Conservation (phyloP, 129 eudicot species). For the Escallonia rubra region DNA sequence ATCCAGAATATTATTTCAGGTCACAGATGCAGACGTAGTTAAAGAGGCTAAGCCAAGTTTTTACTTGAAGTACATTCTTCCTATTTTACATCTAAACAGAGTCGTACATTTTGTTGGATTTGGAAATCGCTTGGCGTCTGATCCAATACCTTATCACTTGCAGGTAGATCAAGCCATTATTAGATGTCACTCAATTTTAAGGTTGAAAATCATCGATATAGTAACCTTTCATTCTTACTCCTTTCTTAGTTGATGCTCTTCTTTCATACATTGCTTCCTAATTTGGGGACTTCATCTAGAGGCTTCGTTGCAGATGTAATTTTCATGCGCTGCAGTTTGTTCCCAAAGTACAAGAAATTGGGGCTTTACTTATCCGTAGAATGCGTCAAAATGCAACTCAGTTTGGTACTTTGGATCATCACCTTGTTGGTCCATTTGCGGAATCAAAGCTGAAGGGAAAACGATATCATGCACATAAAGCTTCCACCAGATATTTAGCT, state of each 20-base stretch:
- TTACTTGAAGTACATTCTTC: conserved; percentile 78
- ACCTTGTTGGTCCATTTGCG: conserved; percentile 81
- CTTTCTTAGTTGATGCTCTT: conserved; percentile 4
- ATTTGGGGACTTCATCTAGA: conserved; percentile 72
- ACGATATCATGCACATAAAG: conserved; percentile 30
- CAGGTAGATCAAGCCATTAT: conserved; percentile 49
- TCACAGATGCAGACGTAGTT: conserved; percentile 69
- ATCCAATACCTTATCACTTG: conserved; percentile 75
- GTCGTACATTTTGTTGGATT: conserved; percentile 93
- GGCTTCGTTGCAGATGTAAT: conserved; percentile 99
- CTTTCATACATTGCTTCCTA: conserved; percentile 32
- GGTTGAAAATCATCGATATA: background rate
- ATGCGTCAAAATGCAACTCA: conserved; percentile 78
- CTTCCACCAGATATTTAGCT: conserved; percentile 67
- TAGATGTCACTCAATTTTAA: no score
- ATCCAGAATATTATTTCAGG: conserved; percentile 31
- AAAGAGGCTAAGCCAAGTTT: conserved; percentile 98
- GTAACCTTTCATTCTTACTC: background rate
- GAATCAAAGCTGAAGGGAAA: conserved; percentile 38
- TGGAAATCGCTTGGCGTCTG: conserved; percentile 96
- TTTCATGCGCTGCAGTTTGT: conserved; percentile 89
- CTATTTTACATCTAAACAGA: conserved; percentile 65
- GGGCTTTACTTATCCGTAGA: conserved; percentile 68
- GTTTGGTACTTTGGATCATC: conserved; percentile 60
- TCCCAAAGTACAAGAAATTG: conserved; percentile 84